Evolutionary conservation across 495 filamentous ascomycete genomes (phyloP), one percentile per base, ranked within the genome.

Genomic region (Penicillium pancosmium): DNA sequence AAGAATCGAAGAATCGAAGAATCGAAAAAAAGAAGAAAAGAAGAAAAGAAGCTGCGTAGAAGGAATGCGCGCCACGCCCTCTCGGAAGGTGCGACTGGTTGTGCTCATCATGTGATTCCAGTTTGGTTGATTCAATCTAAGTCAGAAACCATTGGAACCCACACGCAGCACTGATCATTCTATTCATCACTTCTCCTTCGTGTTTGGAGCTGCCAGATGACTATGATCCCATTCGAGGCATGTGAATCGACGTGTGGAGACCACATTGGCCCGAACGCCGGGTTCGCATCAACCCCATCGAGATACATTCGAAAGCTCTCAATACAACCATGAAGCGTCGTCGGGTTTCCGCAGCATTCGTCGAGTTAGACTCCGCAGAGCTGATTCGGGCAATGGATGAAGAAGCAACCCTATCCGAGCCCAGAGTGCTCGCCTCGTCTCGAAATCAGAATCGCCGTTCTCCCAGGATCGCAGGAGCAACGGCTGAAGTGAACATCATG

Each of bases 31-130:
- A 31, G 27, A 31, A 31, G 27, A 31, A 9, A 8, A 7, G 27
- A 31, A 31, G 1, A 8, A 9, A 31, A 31, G 27, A 31, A 31
- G 4, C 6, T 9, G 27, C 27, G 27, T 31, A 31, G 27, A 31
- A 31, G 27, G 27, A 31, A 31, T 31, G 27, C 27, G 5, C 27
- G 23, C 23, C 23, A 23, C 23, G 23, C 23, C 23, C 23, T 4
- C 27, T 7, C 27, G 43, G 16, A 12, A 46, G 18, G 43, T 46
- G 18, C 43, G 43, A 52, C 36, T n/a, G n/a, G 50, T 21, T 21
- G 19, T 23, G 4, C 3, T 38, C 27, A 53, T 61, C 59, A 61
- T 56, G 59, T 61, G 59, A 61, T 54, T 50, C 27, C 21, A 12
- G n/a, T 23, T 23, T 3, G 23, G 3, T 3, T 23, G 23, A 23